Evolutionary conservation across 129 eudicot genomes (phyloP).

Genomic region (Lonicera japonica): DNA sequence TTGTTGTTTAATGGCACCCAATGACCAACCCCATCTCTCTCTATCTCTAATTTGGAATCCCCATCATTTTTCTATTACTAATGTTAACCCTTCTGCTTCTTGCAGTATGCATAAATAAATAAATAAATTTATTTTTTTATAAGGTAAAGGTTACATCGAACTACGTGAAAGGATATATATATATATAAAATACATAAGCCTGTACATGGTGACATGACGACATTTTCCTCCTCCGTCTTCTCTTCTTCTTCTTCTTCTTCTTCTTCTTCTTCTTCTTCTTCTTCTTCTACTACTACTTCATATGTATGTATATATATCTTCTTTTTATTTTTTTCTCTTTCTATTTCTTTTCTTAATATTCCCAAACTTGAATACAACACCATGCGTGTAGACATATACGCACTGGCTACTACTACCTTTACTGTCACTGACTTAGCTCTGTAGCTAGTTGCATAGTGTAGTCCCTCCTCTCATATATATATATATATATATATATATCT

Average conservation of each 20-base stretch:
- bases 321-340: conserved; percentile 5
- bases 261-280: conserved; percentile 25
- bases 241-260: conserved; percentile 17
- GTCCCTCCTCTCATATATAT: conserved; percentile 6
- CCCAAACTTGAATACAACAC: conserved; percentile 40
- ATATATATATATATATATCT: neutral
- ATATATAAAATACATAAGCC: too few relatives aligned
- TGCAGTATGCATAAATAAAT: neutral
- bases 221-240: conserved; percentile 17
- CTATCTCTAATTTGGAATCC: conserved; percentile 30
- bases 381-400: conserved; percentile 30
- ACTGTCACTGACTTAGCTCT: neutral
- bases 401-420: conserved; percentile 7
- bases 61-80: conserved; percentile 18
- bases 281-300: too few relatives aligned
- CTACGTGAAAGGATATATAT: conserved; percentile 46
- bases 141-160: conserved; percentile 42
- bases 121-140: neutral
- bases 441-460: neutral
- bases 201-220: conserved; percentile 28
- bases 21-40: conserved; percentile 11
- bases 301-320: too few relatives aligned
- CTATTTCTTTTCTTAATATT: conserved; percentile 20
- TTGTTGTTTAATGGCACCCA: conserved; percentile 50
- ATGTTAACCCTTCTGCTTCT: conserved; percentile 11